phyloP scores from a whole-genome alignment of 2,329 filamentous ascomycete species.

The Seiridium cupressi region DNA sequence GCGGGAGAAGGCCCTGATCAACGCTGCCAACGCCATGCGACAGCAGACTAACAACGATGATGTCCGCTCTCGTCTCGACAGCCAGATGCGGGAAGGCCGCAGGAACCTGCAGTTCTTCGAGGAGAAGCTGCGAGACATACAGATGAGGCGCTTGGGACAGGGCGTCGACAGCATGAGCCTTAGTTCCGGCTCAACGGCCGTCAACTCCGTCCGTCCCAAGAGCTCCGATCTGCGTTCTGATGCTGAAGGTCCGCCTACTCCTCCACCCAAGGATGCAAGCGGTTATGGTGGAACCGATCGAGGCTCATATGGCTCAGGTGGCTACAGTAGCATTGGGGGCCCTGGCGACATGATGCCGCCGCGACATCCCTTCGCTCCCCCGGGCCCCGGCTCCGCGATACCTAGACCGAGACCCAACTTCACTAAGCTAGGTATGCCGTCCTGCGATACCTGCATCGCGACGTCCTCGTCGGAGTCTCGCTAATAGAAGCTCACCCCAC shows the following conservation, averaged over 20 bases:
- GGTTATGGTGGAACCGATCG: conserved; percentile 45
- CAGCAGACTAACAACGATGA: conserved; percentile 92
- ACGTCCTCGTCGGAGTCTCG: not conserved
- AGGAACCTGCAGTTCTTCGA: conserved; percentile 96
- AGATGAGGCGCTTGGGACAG: conserved; percentile 73
- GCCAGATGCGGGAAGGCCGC: conserved; percentile 89
- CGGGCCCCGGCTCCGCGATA: conserved; percentile 63
- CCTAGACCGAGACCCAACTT: conserved; percentile 85
- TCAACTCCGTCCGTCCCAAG: conserved; percentile 37
- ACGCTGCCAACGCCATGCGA: conserved; percentile 91
- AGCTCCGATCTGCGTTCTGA: conserved; percentile 45
- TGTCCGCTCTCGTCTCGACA: conserved; percentile 86
- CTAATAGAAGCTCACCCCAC: conserved; percentile 3
- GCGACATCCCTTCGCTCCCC: conserved; percentile 73
- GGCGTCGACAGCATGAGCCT: conserved; percentile 68
- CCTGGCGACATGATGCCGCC: conserved; percentile 77
- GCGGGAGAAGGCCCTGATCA: conserved; percentile 92
- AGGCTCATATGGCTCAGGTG: conserved; percentile 61
- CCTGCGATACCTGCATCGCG: no score
- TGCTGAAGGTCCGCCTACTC: conserved; percentile 52
- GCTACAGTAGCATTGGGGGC: conserved; percentile 58
- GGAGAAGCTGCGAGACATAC: conserved; percentile 83
- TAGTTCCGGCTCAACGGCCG: conserved; percentile 42
- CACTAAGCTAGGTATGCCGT: conserved; percentile 81
- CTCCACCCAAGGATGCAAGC: conserved; percentile 71